Conservation (phyloP, 495 filamentous ascomycete genomes). For the Cladorrhinum samala region DNA sequence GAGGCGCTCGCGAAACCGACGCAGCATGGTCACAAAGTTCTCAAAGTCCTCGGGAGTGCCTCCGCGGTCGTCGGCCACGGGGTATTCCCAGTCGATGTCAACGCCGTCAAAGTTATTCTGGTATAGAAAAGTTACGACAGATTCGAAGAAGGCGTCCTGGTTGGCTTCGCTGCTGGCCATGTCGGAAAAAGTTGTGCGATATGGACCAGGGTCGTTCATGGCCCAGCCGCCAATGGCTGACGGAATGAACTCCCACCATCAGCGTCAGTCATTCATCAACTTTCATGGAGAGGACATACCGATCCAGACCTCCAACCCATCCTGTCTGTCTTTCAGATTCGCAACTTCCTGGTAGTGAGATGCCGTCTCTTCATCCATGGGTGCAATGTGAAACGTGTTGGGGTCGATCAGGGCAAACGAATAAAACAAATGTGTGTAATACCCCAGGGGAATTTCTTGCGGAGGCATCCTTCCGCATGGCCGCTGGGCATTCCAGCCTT, state of each 20-base stretch:
- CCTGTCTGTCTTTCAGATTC: constrained; percentile 22
- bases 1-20: too few relatives aligned
- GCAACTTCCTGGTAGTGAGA: constrained; percentile 13
- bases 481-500: constrained; percentile 3
- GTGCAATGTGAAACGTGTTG: constrained; percentile 2
- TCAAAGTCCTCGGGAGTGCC: constrained; percentile 29
- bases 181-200: constrained; percentile 13
- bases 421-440: constrained; percentile 25
- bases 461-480: constrained; percentile 8
- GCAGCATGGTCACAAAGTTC: too few relatives aligned
- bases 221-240: constrained; percentile 42
- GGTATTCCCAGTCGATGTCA: constrained; percentile 51
- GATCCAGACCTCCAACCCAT: constrained; percentile 29
- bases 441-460: constrained; percentile 5
- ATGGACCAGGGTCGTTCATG: constrained; percentile 31
- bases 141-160: constrained; percentile 13
- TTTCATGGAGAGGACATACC: too few relatives aligned
- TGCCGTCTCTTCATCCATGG: constrained; percentile 11
- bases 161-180: constrained; percentile 13
- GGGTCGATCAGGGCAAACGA: constrained; percentile 22
- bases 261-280: too few relatives aligned
- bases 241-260: too few relatives aligned
- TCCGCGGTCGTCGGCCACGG: constrained; percentile 29
- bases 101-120: constrained; percentile 31
- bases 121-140: not conserved